A percentile compares a stretch with the other conserved stretches of the same genome.
These are phyloP conservation scores for Coemansia brasiliensis DNA, from an alignment of 192 early-diverging fungal species.

Conservation along the genomic window DNA sequence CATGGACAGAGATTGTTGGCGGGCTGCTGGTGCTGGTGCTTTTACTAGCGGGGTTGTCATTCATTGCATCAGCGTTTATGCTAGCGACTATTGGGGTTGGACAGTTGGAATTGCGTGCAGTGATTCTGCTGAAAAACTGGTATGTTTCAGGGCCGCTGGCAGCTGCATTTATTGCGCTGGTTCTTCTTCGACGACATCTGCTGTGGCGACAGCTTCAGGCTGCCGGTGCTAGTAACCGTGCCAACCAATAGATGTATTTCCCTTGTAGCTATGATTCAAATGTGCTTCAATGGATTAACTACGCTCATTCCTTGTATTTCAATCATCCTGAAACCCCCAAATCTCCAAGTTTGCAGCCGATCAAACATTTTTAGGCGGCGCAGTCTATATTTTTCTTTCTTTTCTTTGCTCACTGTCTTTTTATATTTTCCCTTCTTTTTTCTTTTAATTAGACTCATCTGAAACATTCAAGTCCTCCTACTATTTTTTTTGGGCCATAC, in stretches of 20 bases:
- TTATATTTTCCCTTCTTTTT: not conserved
- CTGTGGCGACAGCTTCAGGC: slow-evolving; percentile 6
- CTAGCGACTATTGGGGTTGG: slow-evolving; percentile 44
- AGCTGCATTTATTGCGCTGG: slow-evolving; percentile 14
- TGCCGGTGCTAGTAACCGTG: not conserved
- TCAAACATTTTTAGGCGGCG: slow-evolving; percentile 5
- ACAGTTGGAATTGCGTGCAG: slow-evolving; percentile 43
- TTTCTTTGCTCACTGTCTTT: not conserved
- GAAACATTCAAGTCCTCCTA: not conserved
- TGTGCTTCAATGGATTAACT: too few species aligned
- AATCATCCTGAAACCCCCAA: too few species aligned
- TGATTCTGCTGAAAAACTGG: slow-evolving; percentile 35
- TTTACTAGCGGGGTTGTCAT: slow-evolving; percentile 23
- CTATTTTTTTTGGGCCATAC: not conserved
- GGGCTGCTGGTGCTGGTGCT: slow-evolving; percentile 34
- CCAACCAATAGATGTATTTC: not conserved
- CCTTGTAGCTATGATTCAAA: too few species aligned
- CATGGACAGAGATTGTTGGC: slow-evolving; percentile 35
- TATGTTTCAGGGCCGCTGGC: slow-evolving; percentile 31
- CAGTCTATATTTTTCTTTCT: not conserved
- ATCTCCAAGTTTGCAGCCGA: not conserved
- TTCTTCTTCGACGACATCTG: slow-evolving; percentile 5
- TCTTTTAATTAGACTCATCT: not conserved
- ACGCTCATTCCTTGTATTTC: too few species aligned
- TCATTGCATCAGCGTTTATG: slow-evolving; percentile 36